A percentile compares a stretch with the other conserved stretches of the same genome.
Evolutionary conservation across 2,329 filamentous ascomycete species (phyloP).

Genomic region (Endocalyx cinctus): DNA sequence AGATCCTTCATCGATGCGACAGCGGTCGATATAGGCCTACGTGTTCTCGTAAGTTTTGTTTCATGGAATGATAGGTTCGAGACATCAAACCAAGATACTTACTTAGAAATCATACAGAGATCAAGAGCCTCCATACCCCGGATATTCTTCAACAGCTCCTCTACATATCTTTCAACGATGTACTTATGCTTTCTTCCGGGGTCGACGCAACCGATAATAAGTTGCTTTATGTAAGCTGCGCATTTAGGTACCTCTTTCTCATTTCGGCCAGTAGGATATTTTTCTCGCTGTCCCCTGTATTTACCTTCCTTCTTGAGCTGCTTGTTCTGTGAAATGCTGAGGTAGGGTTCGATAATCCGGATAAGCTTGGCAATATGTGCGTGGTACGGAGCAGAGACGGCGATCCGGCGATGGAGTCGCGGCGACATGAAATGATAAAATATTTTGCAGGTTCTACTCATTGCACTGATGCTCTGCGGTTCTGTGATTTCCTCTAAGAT

Average conservation of each 20-base stretch:
- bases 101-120: background rate
- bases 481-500: background rate
- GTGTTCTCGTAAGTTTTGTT: too few species aligned
- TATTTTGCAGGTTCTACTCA: background rate
- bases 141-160: conserved; percentile 5
- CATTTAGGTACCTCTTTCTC: background rate
- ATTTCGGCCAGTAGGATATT: conserved; percentile 1
- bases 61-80: too few species aligned
- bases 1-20: conserved; percentile 5
- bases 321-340: conserved; percentile 7
- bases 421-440: conserved; percentile 6
- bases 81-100: background rate
- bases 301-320: conserved; percentile 8
- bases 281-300: conserved; percentile 7
- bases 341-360: conserved; percentile 5
- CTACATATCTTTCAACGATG: conserved; percentile 5
- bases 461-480: background rate
- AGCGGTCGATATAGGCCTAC: too few species aligned
- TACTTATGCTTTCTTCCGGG: conserved; percentile 6
- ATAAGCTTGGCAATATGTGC: conserved; percentile 8
- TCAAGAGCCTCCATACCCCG: conserved; percentile 4
- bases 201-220: conserved; percentile 1
- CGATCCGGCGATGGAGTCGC: conserved; percentile 1
- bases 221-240: conserved; percentile 1
- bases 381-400: conserved; percentile 4